Percentiles rank a stretch among this genome's conserved stretches.
These are phyloP conservation scores for Telopea speciosissima DNA, from an alignment of 177 flowering plant species.

Conservation along the genomic window DNA sequence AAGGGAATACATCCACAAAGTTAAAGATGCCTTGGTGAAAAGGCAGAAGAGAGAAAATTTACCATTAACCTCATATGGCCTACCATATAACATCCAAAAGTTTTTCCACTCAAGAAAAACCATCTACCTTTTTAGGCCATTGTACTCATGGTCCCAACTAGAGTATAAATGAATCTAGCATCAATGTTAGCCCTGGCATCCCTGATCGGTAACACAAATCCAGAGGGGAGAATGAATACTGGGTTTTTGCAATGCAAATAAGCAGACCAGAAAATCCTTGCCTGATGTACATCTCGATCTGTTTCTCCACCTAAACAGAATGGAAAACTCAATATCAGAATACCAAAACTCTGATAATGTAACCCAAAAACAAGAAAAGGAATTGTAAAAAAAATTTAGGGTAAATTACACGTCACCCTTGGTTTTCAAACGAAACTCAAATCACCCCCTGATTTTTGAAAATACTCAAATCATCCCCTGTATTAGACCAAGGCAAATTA, in stretches of 20 bases:
- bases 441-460: no score
- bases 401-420: no score
- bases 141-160: constrained; percentile 91
- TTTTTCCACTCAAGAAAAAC: constrained; percentile 54
- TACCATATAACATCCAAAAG: background rate
- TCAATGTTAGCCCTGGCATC: constrained; percentile 94
- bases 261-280: constrained; percentile 84
- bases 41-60: background rate
- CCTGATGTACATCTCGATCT: constrained; percentile 82
- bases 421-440: no score
- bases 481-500: no score
- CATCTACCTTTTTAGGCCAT: constrained; percentile 91
- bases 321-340: constrained; percentile 5
- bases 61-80: background rate
- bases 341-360: background rate
- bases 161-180: constrained; percentile 93
- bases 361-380: no score
- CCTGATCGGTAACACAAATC: constrained; percentile 71
- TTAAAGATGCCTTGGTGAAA: background rate
- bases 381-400: no score
- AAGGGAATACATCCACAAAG: background rate
- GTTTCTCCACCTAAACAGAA: constrained; percentile 77
- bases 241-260: constrained; percentile 94
- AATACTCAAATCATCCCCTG: no score
- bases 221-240: constrained; percentile 88